phyloP scores from a whole-genome alignment of 73 alveolate genomes.

The Paramecium sonneborni region DNA sequence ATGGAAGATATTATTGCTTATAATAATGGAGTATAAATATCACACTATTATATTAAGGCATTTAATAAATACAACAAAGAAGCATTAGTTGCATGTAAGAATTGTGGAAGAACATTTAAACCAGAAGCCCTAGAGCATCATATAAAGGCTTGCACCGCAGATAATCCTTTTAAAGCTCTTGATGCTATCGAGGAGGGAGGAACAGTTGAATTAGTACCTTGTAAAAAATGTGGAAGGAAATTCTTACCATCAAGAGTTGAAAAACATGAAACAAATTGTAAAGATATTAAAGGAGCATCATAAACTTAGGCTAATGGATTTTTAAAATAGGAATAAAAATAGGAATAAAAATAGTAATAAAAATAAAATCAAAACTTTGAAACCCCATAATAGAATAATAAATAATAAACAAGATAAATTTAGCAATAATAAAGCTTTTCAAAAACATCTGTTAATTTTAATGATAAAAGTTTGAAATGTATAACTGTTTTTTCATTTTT shows the following conservation, averaged over 20 bases:
- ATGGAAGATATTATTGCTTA: slow-evolving; percentile 32
- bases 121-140: slow-evolving; percentile 90
- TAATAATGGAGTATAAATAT: background rate
- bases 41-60: background rate
- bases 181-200: slow-evolving; percentile 24
- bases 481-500: background rate
- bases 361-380: background rate
- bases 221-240: slow-evolving; percentile 83
- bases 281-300: slow-evolving; percentile 16
- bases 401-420: background rate
- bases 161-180: slow-evolving; percentile 59
- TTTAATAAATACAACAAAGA: slow-evolving; percentile 72
- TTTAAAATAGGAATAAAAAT: background rate
- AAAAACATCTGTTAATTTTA: background rate
- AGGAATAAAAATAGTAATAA: background rate
- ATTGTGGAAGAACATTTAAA: slow-evolving; percentile 89
- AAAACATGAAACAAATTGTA: slow-evolving; percentile 72
- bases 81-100: slow-evolving; percentile 80
- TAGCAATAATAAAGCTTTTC: background rate
- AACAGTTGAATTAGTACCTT: slow-evolving; percentile 69
- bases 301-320: background rate
- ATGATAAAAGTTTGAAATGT: slow-evolving; percentile 4
- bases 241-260: slow-evolving; percentile 79
- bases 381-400: background rate
- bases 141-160: slow-evolving; percentile 75